Evolutionary conservation across 2,329 filamentous ascomycete genomes (phyloP).

Genomic region (Stachybotrys chartarum): DNA sequence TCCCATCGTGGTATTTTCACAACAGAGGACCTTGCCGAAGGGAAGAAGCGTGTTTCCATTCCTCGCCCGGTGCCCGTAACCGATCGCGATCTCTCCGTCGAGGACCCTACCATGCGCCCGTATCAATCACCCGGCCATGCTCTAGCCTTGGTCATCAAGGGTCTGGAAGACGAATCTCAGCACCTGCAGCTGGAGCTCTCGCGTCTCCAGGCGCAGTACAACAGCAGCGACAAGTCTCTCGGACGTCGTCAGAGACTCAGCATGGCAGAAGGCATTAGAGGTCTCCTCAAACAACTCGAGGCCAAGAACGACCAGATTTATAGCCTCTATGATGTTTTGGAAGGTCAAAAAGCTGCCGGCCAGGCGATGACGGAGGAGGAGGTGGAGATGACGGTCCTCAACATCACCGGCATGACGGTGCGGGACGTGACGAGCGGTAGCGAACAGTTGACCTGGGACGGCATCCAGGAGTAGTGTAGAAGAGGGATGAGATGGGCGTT

Average conservation of each 20-base stretch:
- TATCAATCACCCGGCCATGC: constrained; percentile 64
- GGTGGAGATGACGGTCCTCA: constrained; percentile 56
- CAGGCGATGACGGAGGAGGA: constrained; percentile 56
- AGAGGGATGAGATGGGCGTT: no score
- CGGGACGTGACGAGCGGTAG: constrained; percentile 29
- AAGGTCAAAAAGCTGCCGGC: constrained; percentile 64
- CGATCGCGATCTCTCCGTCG: constrained; percentile 43
- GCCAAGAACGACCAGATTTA: constrained; percentile 76
- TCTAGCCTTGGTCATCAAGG: constrained; percentile 76
- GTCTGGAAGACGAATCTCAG: constrained; percentile 69
- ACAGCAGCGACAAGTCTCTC: constrained; percentile 57
- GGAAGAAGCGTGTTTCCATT: constrained; percentile 54
- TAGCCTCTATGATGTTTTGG: constrained; percentile 73
- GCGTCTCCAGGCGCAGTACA: constrained; percentile 54
- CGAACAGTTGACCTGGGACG: constrained; percentile 35
- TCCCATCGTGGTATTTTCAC: constrained; percentile 33
- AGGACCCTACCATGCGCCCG: constrained; percentile 55
- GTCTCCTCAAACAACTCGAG: constrained; percentile 57
- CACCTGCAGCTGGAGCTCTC: constrained; percentile 68
- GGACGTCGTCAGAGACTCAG: constrained; percentile 57
- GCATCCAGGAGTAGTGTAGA: constrained; percentile 22
- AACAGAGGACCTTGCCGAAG: constrained; percentile 26
- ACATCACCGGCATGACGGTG: constrained; percentile 40
- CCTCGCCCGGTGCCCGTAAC: constrained; percentile 61
- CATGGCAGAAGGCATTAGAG: constrained; percentile 54